A percentile compares a stretch with the other conserved stretches of the same genome.
These are phyloP conservation scores for Lactarius sp. DNA, from an alignment of 768 basidiomycete genomes.

Conservation along the genomic window DNA sequence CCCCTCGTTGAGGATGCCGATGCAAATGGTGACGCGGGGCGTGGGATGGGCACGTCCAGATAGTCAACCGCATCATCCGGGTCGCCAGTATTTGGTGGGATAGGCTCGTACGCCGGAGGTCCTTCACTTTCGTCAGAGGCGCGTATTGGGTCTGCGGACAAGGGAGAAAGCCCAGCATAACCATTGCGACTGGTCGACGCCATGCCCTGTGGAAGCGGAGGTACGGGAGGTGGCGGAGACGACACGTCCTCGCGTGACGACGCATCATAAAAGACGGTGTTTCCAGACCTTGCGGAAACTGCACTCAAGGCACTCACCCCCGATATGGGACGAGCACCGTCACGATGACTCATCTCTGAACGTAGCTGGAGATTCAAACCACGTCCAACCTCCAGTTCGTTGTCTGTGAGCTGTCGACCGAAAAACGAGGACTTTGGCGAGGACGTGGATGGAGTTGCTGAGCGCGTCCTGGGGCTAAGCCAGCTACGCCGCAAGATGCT, in stretches of 20 bases:
- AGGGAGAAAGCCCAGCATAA: conserved; percentile 11
- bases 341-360: conserved; percentile 21
- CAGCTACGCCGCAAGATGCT: conserved; percentile 18
- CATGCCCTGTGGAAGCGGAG: conserved; percentile 32
- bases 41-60: conserved; percentile 55
- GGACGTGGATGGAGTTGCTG: conserved; percentile 3
- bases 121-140: background rate
- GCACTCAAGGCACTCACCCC: conserved; percentile 50
- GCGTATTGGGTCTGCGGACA: conserved; percentile 20
- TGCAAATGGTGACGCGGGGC: conserved; percentile 49
- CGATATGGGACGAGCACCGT: conserved; percentile 51
- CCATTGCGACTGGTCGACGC: conserved; percentile 8
- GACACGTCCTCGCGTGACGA: conserved; percentile 44
- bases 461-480: conserved; percentile 23
- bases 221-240: conserved; percentile 36
- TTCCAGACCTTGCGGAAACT: conserved; percentile 38
- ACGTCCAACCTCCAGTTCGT: conserved; percentile 29
- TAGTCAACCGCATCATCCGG: conserved; percentile 37
- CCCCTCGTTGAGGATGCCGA: conserved; percentile 33
- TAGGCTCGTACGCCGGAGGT: conserved; percentile 15
- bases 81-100: background rate
- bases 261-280: conserved; percentile 62
- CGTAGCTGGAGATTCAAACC: conserved; percentile 30
- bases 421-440: conserved; percentile 18
- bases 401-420: conserved; percentile 16